Evolutionary conservation across 2,329 filamentous ascomycete species (phyloP).

Genomic region (Trichoderma sp.): DNA sequence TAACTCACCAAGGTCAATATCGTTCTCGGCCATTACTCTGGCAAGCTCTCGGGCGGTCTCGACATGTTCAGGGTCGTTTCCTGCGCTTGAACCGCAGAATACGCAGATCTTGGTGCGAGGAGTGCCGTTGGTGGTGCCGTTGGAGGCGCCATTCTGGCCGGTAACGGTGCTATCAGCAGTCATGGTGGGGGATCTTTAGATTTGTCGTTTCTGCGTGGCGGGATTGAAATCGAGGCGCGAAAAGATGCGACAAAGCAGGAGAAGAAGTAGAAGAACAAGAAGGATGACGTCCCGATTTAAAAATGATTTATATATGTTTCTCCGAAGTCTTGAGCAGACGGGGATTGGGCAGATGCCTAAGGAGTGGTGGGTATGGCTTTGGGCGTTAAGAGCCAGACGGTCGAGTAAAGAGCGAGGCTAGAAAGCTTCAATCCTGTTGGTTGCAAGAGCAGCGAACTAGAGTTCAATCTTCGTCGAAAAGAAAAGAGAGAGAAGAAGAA

Average conservation of each 20-base stretch:
- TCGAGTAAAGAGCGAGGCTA: conserved; percentile 1
- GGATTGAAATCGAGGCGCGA: not conserved
- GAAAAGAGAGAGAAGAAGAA: not conserved
- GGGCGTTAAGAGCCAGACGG: not conserved
- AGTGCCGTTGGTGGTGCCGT: conserved; percentile 22
- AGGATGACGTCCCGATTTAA: not conserved
- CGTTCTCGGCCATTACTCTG: conserved; percentile 67
- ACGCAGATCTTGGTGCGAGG: conserved; percentile 74
- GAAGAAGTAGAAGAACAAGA: not conserved
- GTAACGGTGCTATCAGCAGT: conserved; percentile 29
- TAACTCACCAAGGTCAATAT: conserved; percentile 68
- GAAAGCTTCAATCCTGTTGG: not conserved
- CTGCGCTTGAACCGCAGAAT: conserved; percentile 83
- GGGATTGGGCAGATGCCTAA: not conserved
- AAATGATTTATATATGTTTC: not conserved
- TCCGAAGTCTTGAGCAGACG: not conserved
- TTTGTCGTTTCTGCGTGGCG: not conserved
- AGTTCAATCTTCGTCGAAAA: not conserved
- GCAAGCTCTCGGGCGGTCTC: conserved; percentile 76
- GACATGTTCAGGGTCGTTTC: conserved; percentile 71
- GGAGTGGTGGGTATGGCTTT: not conserved
- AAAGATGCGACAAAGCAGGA: not conserved
- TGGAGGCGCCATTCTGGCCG: conserved; percentile 27
- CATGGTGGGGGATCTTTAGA: conserved; percentile 25
- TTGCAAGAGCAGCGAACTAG: not conserved